phyloP scores from a whole-genome alignment of 2,329 filamentous ascomycete genomes.

The Byssothecium circinans region DNA sequence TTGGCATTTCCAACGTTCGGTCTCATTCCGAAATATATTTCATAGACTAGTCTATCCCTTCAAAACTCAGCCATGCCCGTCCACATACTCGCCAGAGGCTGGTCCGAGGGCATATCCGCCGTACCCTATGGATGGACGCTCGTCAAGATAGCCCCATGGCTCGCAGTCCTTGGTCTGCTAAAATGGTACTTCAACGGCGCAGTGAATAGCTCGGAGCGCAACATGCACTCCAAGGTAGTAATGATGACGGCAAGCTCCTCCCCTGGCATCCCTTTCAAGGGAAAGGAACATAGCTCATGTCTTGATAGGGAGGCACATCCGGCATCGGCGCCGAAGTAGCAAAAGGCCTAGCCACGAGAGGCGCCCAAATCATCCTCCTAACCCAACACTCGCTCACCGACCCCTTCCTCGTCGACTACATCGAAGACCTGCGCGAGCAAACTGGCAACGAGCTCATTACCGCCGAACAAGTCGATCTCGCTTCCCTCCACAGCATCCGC shows the following conservation, averaged over 20 bases:
- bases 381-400: slow-evolving; percentile 81
- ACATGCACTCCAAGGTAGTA: slow-evolving; percentile 91
- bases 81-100: slow-evolving; percentile 57
- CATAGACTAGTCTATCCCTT: slow-evolving; percentile 3
- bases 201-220: slow-evolving; percentile 71
- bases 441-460: slow-evolving; percentile 88
- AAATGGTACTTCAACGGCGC: slow-evolving; percentile 81
- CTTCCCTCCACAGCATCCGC: slow-evolving; percentile 85
- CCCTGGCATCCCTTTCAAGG: neutral
- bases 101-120: slow-evolving; percentile 57
- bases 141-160: slow-evolving; percentile 56
- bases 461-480: slow-evolving; percentile 89
- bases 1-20: slow-evolving; percentile 16
- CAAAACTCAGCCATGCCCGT: slow-evolving; percentile 61
- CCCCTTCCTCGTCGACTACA: slow-evolving; percentile 87
- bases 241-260: slow-evolving; percentile 72
- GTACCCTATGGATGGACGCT: slow-evolving; percentile 58
- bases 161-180: slow-evolving; percentile 57
- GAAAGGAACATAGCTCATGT: slow-evolving; percentile 18
- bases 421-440: slow-evolving; percentile 78
- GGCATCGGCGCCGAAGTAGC: slow-evolving; percentile 83
- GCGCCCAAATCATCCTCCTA: slow-evolving; percentile 88
- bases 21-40: slow-evolving; percentile 19
- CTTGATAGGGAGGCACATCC: slow-evolving; percentile 75
- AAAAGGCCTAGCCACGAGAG: slow-evolving; percentile 72